These are phyloP conservation scores for Termitomyces sp. DNA, from an alignment of 768 basidiomycete species.

Conservation along the genomic window DNA sequence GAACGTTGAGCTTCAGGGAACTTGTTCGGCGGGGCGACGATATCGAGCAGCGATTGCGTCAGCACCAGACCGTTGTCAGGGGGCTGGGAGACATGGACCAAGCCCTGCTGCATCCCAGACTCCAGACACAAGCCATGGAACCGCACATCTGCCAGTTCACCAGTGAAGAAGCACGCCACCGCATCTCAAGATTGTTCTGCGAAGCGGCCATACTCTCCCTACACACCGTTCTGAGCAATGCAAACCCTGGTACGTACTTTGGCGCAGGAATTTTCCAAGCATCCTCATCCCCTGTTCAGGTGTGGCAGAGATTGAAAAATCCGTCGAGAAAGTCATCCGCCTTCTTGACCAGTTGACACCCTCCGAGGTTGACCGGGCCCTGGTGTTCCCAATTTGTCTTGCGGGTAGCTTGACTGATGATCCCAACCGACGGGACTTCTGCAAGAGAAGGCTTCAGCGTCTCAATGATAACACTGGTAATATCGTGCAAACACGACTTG, in stretches of 20 bases:
- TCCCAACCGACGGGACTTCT: constrained; percentile 48
- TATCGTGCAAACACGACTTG: constrained; percentile 46
- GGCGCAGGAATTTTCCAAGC: background rate
- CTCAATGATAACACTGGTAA: constrained; percentile 60
- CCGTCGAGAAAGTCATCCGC: constrained; percentile 50
- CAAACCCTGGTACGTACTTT: constrained; percentile 56
- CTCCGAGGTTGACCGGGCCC: constrained; percentile 57
- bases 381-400: constrained; percentile 71
- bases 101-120: constrained; percentile 36
- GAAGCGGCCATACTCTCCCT: constrained; percentile 66
- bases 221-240: constrained; percentile 64
- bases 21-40: constrained; percentile 67
- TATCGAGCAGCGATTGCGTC: constrained; percentile 62
- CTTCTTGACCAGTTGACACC: constrained; percentile 49
- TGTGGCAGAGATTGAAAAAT: constrained; percentile 63
- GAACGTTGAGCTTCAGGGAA: constrained; percentile 68
- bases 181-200: constrained; percentile 54
- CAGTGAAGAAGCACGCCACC: constrained; percentile 40
- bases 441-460: constrained; percentile 50
- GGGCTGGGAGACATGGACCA: constrained; percentile 27
- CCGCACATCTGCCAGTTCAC: constrained; percentile 26
- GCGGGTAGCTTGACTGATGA: constrained; percentile 73
- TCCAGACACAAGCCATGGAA: constrained; percentile 26
- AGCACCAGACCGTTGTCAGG: constrained; percentile 29
- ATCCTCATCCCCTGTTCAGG: constrained; percentile 32